Percentiles rank a stretch among this genome's conserved stretches.
Conservation (phyloP, 129 eudicot genomes). For the Arctium lappa region DNA sequence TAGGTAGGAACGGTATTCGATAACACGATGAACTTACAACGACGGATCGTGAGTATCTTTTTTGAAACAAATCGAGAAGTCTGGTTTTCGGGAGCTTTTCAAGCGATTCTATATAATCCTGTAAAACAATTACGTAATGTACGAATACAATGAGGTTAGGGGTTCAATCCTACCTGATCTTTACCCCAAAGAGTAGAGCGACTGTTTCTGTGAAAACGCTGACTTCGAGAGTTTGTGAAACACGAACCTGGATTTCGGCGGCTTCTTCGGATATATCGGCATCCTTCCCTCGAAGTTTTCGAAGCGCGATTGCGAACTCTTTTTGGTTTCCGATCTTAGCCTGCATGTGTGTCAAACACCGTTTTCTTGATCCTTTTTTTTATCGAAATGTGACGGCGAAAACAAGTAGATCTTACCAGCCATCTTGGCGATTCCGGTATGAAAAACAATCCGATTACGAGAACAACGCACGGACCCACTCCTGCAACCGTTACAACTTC, state of each 20-base stretch:
- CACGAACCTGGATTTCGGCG: conserved; percentile 46
- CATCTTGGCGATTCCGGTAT: conserved; percentile 77
- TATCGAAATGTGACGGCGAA: background rate
- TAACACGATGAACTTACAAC: conserved; percentile 34
- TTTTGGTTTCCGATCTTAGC: conserved; percentile 54
- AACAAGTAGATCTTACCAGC: conserved; percentile 45
- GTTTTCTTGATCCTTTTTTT: background rate
- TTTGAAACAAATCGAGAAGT: conserved; percentile 48
- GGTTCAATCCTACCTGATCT: background rate
- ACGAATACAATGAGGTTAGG: background rate
- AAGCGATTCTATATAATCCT: conserved; percentile 54
- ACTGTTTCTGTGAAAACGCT: background rate
- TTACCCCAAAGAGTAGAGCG: background rate
- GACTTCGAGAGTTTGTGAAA: background rate
- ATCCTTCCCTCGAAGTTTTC: conserved; percentile 52
- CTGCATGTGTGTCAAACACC: conserved; percentile 23
- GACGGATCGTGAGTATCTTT: conserved; percentile 44
- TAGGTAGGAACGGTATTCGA: background rate
- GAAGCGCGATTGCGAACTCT: conserved; percentile 39
- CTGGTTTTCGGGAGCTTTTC: conserved; percentile 49
- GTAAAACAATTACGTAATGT: conserved; percentile 1
- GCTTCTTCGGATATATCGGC: conserved; percentile 54
- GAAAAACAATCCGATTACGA: conserved; percentile 43
- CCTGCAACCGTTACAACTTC: conserved; percentile 36
- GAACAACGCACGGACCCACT: conserved; percentile 37